Base-by-base conservation (phyloP, 208 protist genomes). In the Angomonas ambiguus region DNA sequence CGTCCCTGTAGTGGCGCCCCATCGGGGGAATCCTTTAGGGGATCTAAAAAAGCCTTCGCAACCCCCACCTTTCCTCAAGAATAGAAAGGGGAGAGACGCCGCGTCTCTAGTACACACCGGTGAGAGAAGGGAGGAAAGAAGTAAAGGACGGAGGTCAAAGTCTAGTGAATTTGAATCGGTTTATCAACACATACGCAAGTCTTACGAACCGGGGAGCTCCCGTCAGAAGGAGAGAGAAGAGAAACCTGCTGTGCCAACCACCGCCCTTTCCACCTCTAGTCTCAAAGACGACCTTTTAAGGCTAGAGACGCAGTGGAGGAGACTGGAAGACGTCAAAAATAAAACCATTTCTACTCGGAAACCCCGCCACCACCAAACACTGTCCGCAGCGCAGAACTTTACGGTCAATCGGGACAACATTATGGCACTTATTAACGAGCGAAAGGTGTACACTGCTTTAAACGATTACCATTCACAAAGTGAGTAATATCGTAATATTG, bases 291-390 rank as follows among this genome's bases (percentile, higher is more conserved):
- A 91, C 41, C 65, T 94, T 63, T 60, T 82, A n/a, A 56, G 72
- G 57, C 63, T 94, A 20, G 88, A 94, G 62, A 77, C 71, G 57
- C 88, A 89, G 72, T 94, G 85, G 85, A 71, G 51, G 27, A 71
- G 38, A 45, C 16, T 45, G 38, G 8, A 45, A 16, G 38, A 45
- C 38, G 38, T n/a, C n/a, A n/a, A n/a, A n/a, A n/a, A n/a, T n/a
- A n/a, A n/a, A n/a, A n/a, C n/a, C n/a, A n/a, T n/a, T n/a, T n/a
- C n/a, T n/a, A n/a, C n/a, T n/a, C n/a, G n/a, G n/a, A n/a, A n/a
- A n/a, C n/a, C n/a, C n/a, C n/a, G n/a, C 11, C 11, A 16, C 16
- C 38, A 16, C 38, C 38, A 8, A 8, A 45, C 38, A 45, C 11
- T 16, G 8, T 45, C 38, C 38, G 11, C 38, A 16, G 8, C 8